These are phyloP conservation scores for Beauveria medogensis DNA, from an alignment of 2,329 filamentous ascomycete species.

Conservation along the genomic window DNA sequence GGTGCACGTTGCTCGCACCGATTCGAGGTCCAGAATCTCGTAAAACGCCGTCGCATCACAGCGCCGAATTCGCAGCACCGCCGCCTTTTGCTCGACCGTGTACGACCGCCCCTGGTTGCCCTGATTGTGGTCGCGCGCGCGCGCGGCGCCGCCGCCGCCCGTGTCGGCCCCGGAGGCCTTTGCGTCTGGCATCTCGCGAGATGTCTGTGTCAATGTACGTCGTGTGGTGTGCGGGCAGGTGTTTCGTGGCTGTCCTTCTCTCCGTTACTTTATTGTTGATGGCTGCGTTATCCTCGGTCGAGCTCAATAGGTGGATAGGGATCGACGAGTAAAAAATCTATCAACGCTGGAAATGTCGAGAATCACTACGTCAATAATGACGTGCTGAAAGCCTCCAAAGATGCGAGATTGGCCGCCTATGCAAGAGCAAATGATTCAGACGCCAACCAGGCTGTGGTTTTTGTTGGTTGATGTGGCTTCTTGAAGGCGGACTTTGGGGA, in stretches of 20 bases:
- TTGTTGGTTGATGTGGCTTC: conserved; percentile 13
- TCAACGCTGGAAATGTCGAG: background rate
- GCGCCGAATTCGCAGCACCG: conserved; percentile 78
- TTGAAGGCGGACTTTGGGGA: conserved; percentile 9
- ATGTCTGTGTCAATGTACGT: background rate
- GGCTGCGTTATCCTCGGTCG: background rate
- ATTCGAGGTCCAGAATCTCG: conserved; percentile 76
- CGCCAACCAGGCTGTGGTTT: background rate
- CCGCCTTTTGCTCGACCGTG: conserved; percentile 84
- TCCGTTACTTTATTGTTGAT: too few species aligned
- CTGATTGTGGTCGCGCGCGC: conserved; percentile 62
- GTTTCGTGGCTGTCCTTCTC: background rate
- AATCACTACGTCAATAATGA: background rate
- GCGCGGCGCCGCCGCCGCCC: conserved; percentile 31
- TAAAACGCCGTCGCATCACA: conserved; percentile 87
- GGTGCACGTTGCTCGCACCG: conserved; percentile 53
- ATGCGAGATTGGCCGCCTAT: conserved; percentile 1
- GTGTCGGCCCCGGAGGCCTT: conserved; percentile 47
- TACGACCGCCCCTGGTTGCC: conserved; percentile 69
- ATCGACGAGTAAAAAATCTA: background rate
- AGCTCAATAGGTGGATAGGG: background rate
- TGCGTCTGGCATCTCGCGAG: conserved; percentile 24
- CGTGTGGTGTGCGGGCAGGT: background rate
- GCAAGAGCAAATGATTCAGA: conserved; percentile 1
- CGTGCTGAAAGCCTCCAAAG: background rate